Conservation (phyloP, 768 basidiomycete genomes). For the Phaffia tasmanica region DNA sequence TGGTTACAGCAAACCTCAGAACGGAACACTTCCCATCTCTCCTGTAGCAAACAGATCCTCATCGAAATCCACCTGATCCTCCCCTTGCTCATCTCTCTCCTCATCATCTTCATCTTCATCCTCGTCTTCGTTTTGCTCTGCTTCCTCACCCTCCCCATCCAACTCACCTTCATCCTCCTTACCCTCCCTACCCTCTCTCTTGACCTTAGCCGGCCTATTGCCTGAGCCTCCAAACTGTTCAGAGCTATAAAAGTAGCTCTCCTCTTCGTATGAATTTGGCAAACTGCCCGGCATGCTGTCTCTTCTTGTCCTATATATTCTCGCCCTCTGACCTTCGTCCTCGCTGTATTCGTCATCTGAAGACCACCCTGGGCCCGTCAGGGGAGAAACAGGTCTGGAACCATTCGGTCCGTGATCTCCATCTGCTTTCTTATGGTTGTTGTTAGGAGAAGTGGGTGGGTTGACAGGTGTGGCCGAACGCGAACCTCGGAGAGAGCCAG, state of each 20-base stretch:
- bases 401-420: conserved; percentile 31
- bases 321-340: conserved; percentile 16
- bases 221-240: conserved; percentile 31
- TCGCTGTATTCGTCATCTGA: conserved; percentile 36
- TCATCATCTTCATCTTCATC: conserved; percentile 37
- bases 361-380: conserved; percentile 61
- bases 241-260: conserved; percentile 35
- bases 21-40: conserved; percentile 55
- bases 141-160: conserved; percentile 12
- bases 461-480: conserved; percentile 30
- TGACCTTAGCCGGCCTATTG: conserved; percentile 33
- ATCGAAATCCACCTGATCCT: conserved; percentile 58
- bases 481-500: conserved; percentile 35
- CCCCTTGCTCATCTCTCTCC: conserved; percentile 45
- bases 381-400: conserved; percentile 51
- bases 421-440: conserved; percentile 19
- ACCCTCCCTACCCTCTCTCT: conserved; percentile 36
- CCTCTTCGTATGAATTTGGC: conserved; percentile 26
- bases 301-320: conserved; percentile 6
- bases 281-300: conserved; percentile 26
- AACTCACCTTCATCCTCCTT: conserved; percentile 3
- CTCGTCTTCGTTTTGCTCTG: conserved; percentile 19
- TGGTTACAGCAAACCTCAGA: not conserved
- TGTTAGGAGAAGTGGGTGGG: conserved; percentile 27
- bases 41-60: conserved; percentile 68